These are phyloP conservation scores for Acidomyces sp. DNA, from an alignment of 495 filamentous ascomycete species.

Conservation along the genomic window DNA sequence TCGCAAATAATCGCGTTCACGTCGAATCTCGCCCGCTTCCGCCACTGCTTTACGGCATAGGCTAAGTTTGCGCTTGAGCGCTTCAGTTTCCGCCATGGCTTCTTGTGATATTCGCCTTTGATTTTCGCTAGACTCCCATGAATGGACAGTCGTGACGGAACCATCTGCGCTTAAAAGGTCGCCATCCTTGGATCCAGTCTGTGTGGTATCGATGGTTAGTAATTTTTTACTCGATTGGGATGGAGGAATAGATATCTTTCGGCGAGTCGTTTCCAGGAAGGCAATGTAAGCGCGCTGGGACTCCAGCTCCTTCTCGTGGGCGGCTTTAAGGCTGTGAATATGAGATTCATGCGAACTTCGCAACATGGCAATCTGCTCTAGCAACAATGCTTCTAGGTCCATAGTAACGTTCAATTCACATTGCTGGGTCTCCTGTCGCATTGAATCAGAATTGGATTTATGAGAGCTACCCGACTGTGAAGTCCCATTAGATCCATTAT, in stretches of 20 bases:
- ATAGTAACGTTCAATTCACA: no score
- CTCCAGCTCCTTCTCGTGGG: constrained; percentile 25
- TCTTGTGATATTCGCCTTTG: constrained; percentile 14
- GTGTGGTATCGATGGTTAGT: constrained; percentile 6
- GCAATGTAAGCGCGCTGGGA: constrained; percentile 21
- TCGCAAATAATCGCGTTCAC: constrained; percentile 11
- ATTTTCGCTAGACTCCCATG: constrained; percentile 2
- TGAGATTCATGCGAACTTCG: constrained; percentile 26
- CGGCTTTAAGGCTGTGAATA: constrained; percentile 20
- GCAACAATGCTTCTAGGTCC: constrained; percentile 5
- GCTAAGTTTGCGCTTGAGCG: constrained; percentile 13
- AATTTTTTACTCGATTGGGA: constrained; percentile 1
- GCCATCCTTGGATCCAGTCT: neutral
- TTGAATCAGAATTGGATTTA: constrained; percentile 14
- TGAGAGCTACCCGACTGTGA: constrained; percentile 11
- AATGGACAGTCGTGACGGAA: constrained; percentile 9
- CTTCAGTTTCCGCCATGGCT: constrained; percentile 8
- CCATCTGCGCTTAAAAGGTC: neutral
- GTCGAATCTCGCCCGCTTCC: constrained; percentile 4
- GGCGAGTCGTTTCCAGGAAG: constrained; percentile 24
- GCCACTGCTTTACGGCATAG: constrained; percentile 3
- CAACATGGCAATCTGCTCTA: constrained; percentile 21
- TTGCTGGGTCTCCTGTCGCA: constrained; percentile 15
- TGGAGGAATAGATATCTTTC: neutral
- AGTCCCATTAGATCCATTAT: neutral